Conservation (phyloP, 331 rosid genomes). For the Quercus lobata region DNA sequence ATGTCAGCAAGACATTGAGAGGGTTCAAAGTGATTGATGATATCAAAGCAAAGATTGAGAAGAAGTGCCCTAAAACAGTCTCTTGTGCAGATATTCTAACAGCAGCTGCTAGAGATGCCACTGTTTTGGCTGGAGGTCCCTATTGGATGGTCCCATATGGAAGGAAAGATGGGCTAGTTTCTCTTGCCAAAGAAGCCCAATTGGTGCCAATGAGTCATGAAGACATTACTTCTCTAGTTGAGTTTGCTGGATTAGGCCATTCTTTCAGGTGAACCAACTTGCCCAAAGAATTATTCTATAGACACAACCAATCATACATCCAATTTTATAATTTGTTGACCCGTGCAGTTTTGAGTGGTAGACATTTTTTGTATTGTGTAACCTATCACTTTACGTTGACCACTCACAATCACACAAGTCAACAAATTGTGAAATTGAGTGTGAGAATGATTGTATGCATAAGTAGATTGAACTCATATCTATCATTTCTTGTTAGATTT, state of each 20-base stretch:
- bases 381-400: too few species aligned
- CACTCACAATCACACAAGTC: too few species aligned
- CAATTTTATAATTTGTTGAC: too few species aligned
- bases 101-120: slow-evolving; percentile 70
- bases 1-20: slow-evolving; percentile 67
- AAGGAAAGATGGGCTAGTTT: slow-evolving; percentile 60
- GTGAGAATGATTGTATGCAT: too few species aligned
- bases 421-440: too few species aligned
- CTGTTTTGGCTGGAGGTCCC: slow-evolving; percentile 58
- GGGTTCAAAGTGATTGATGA: slow-evolving; percentile 78
- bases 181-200: slow-evolving; percentile 53
- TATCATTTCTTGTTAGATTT: neutral
- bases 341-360: too few species aligned
- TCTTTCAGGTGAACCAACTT: slow-evolving; percentile 54
- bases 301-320: too few species aligned
- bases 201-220: slow-evolving; percentile 66
- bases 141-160: slow-evolving; percentile 74
- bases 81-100: slow-evolving; percentile 78
- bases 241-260: slow-evolving; percentile 58
- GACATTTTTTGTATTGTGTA: too few species aligned
- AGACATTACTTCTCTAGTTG: slow-evolving; percentile 52
- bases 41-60: slow-evolving; percentile 70
- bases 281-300: neutral
- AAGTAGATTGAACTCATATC: too few species aligned
- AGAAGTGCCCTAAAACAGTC: slow-evolving; percentile 55